Conservation (phyloP, 176 grass and related monocot genomes). For the Rhynchospora pubera region DNA sequence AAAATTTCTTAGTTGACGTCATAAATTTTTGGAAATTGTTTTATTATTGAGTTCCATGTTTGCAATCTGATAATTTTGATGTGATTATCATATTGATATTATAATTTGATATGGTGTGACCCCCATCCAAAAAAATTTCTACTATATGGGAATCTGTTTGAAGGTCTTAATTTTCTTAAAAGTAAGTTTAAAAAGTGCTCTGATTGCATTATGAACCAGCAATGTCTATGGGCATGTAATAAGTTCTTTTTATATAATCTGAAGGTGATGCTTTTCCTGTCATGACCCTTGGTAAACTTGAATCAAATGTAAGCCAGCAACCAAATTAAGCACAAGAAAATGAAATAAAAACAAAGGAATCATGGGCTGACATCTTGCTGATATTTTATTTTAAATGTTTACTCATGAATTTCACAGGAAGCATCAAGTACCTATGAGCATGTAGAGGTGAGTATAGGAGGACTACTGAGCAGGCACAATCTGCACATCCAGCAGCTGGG, state of each 20-base stretch:
- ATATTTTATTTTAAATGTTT: neutral
- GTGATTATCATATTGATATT: no score
- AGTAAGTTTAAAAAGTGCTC: neutral
- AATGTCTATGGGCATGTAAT: neutral
- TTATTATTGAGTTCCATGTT: no score
- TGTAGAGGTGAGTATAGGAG: slow-evolving; percentile 76
- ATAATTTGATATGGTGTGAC: no score
- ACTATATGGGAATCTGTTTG: neutral
- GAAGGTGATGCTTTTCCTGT: neutral
- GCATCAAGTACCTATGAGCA: slow-evolving; percentile 71
- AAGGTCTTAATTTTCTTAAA: neutral
- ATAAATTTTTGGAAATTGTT: no score
- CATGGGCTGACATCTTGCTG: neutral
- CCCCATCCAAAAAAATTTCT: no score
- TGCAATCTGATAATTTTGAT: no score
- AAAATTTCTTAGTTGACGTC: no score
- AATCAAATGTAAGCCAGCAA: neutral
- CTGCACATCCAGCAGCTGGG: slow-evolving; percentile 84
- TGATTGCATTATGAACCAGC: neutral
- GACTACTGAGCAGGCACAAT: slow-evolving; percentile 78
- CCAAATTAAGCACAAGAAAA: neutral
- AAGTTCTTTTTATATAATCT: neutral
- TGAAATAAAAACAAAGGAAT: neutral
- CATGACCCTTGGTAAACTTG: neutral
- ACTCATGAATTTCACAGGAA: slow-evolving; percentile 34